phyloP scores from a whole-genome alignment of 1,284 basidiomycete genomes.

The Agroathelia rolfsii region DNA sequence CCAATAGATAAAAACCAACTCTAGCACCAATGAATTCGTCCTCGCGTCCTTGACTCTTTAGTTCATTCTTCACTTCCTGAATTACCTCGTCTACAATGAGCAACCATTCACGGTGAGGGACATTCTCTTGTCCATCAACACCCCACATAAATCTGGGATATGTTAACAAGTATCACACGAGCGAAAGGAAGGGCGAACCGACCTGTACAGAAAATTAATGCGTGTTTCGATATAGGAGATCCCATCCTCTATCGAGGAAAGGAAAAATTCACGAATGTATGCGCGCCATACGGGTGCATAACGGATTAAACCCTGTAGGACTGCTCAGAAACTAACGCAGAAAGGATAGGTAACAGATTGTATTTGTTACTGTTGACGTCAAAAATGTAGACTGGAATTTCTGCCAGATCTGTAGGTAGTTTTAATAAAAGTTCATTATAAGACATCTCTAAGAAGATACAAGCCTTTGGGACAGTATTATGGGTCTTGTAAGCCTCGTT shows the following conservation, averaged over 20 bases:
- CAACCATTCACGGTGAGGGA: conserved; percentile 56
- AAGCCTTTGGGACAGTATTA: conserved; percentile 54
- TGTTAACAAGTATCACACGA: no score
- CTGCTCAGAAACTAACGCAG: neutral
- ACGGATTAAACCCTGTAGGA: conserved; percentile 40
- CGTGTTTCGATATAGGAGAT: conserved; percentile 66
- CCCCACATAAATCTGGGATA: conserved; percentile 36
- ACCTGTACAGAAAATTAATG: conserved; percentile 59
- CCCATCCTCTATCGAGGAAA: conserved; percentile 58
- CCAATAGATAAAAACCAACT: conserved; percentile 23
- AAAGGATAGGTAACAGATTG: no score
- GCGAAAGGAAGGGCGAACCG: no score
- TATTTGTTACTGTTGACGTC: conserved; percentile 38
- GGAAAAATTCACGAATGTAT: conserved; percentile 55
- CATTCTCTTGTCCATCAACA: conserved; percentile 43
- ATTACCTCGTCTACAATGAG: conserved; percentile 46
- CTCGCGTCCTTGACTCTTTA: conserved; percentile 39
- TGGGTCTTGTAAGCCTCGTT: conserved; percentile 61
- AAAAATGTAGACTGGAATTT: conserved; percentile 49
- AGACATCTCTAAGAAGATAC: no score
- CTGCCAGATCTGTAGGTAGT: conserved; percentile 50
- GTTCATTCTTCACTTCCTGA: conserved; percentile 41
- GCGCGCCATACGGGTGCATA: conserved; percentile 47
- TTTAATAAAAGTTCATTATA: no score
- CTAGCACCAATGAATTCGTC: conserved; percentile 57